Evolutionary conservation across 1,284 basidiomycete genomes (phyloP).

Genomic region (Cystobasidiaceae sp.): DNA sequence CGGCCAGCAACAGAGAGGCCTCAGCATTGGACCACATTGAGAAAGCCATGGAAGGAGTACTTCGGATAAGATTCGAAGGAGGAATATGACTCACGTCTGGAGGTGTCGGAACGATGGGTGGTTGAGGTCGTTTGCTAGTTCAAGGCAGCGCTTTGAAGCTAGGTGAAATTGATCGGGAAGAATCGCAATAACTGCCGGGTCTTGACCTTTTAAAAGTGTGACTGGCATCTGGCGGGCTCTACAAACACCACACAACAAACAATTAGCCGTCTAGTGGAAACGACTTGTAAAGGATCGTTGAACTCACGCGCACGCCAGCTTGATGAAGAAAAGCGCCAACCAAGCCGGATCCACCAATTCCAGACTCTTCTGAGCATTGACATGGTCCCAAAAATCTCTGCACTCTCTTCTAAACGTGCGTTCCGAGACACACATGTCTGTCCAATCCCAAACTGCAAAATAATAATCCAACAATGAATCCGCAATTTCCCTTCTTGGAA

Average conservation of each 20-base stretch:
- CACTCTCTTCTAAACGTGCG: not conserved
- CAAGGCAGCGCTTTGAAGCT: not conserved
- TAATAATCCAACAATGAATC: not conserved
- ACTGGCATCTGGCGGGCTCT: not conserved
- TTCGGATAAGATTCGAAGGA: too few species aligned
- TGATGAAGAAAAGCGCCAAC: not conserved
- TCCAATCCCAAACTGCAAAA: not conserved
- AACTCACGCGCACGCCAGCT: not conserved
- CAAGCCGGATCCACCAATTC: conserved; percentile 7
- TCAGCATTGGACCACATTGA: too few species aligned
- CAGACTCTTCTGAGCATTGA: too few species aligned
- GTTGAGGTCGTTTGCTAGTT: not conserved
- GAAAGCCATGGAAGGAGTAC: too few species aligned
- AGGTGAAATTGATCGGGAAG: not conserved
- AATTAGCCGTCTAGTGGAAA: not conserved
- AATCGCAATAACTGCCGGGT: not conserved
- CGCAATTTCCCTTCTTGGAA: not conserved
- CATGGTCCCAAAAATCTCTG: not conserved
- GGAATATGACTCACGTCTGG: not conserved
- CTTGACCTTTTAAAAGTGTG: not conserved
- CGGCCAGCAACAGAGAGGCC: too few species aligned
- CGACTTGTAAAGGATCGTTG: too few species aligned
- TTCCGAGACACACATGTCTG: too few species aligned
- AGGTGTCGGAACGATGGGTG: not conserved
- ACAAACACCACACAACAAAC: not conserved